Percentiles rank a stretch among this genome's conserved stretches.
Conservation (phyloP, 768 basidiomycete genomes). For the Tephrocybe rancida region DNA sequence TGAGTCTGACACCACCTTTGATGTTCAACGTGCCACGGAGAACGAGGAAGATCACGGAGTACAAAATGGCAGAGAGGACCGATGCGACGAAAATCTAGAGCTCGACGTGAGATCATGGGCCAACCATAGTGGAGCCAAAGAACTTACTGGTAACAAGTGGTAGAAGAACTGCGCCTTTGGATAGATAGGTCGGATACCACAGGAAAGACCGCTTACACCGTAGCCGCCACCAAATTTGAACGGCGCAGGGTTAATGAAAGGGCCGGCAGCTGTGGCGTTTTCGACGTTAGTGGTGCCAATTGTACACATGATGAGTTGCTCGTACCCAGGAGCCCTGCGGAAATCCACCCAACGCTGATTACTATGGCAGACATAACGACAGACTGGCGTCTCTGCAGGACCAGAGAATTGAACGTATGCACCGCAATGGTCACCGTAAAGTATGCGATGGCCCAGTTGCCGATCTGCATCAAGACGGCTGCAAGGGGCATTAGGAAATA, state of each 20-base stretch:
- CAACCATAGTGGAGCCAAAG: neutral
- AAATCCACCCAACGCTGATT: constrained; percentile 56
- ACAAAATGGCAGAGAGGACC: constrained; percentile 55
- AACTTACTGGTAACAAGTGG: constrained; percentile 63
- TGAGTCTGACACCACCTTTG: constrained; percentile 52
- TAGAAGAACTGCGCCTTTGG: constrained; percentile 49
- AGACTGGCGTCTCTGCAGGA: constrained; percentile 56
- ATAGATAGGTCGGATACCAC: constrained; percentile 48
- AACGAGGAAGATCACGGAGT: constrained; percentile 62
- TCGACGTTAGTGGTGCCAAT: neutral
- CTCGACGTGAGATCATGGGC: neutral
- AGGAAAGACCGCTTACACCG: constrained; percentile 52
- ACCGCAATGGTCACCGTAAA: constrained; percentile 67
- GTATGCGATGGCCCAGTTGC: constrained; percentile 60
- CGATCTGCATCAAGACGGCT: constrained; percentile 65
- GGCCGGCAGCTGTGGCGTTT: constrained; percentile 32
- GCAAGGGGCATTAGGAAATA: neutral
- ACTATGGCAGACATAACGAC: constrained; percentile 43
- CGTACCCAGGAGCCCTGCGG: constrained; percentile 53
- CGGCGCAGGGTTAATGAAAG: constrained; percentile 28
- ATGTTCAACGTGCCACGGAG: constrained; percentile 59
- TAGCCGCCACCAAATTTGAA: constrained; percentile 42
- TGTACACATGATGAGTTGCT: constrained; percentile 1
- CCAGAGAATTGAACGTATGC: constrained; percentile 70
- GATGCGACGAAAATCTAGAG: constrained; percentile 60